These are phyloP conservation scores for Dendrocalamus sinicus DNA, from an alignment of 176 grass and related monocot species.

Conservation along the genomic window DNA sequence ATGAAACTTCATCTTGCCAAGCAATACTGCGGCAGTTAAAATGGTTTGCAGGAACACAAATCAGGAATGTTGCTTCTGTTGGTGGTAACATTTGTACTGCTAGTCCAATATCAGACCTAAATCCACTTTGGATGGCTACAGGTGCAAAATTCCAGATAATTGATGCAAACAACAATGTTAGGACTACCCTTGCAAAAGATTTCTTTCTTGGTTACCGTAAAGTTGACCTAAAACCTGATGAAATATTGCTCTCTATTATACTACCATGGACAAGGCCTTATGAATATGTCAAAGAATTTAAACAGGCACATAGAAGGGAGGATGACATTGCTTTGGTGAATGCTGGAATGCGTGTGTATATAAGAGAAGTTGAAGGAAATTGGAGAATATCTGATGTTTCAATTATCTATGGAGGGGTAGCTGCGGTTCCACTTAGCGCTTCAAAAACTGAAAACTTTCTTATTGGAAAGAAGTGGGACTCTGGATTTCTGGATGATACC, in stretches of 20 bases:
- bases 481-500: slow-evolving; percentile 60
- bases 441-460: slow-evolving; percentile 74
- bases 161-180: slow-evolving; percentile 64
- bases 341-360: slow-evolving; percentile 78
- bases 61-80: slow-evolving; percentile 94
- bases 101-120: slow-evolving; percentile 98
- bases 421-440: slow-evolving; percentile 69
- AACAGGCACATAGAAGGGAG: slow-evolving; percentile 96
- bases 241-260: slow-evolving; percentile 79
- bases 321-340: slow-evolving; percentile 99
- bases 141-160: slow-evolving; percentile 81
- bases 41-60: slow-evolving; percentile 98
- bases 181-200: slow-evolving; percentile 65
- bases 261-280: slow-evolving; percentile 84
- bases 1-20: slow-evolving; percentile 78
- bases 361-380: slow-evolving; percentile 59
- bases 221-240: slow-evolving; percentile 77
- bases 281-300: slow-evolving; percentile 97
- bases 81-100: slow-evolving; percentile 99
- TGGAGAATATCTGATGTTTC: slow-evolving; percentile 73
- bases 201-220: slow-evolving; percentile 96
- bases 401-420: slow-evolving; percentile 85
- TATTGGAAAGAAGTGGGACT: slow-evolving; percentile 66
- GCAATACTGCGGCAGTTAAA: slow-evolving; percentile 88
- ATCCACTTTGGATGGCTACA: slow-evolving; percentile 93